A percentile compares a stretch with the other conserved stretches of the same genome.
Evolutionary conservation across 768 basidiomycete genomes (phyloP).

Genomic region (Suillus decipiens): DNA sequence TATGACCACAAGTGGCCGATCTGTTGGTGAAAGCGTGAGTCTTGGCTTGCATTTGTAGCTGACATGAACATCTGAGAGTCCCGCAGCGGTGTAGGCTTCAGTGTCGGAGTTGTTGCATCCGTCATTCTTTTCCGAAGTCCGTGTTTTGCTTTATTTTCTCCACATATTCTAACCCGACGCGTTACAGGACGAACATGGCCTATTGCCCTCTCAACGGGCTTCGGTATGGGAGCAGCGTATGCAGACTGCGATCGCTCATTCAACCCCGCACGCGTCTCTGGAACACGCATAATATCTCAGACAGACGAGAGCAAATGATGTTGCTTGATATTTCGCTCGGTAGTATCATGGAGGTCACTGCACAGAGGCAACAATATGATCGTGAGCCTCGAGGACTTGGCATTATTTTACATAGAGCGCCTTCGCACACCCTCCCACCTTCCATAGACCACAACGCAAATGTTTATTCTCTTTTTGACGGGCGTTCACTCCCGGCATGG

Average conservation of each 20-base stretch:
- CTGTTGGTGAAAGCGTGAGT: slow-evolving; percentile 84
- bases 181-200: slow-evolving; percentile 87
- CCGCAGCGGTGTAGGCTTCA: slow-evolving; percentile 81
- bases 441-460: slow-evolving; percentile 8
- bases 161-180: not conserved
- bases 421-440: slow-evolving; percentile 3
- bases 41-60: not conserved
- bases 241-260: slow-evolving; percentile 93
- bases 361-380: slow-evolving; percentile 22
- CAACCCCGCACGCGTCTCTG: slow-evolving; percentile 87
- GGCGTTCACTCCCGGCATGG: slow-evolving; percentile 2
- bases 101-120: slow-evolving; percentile 84
- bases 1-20: slow-evolving; percentile 59
- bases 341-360: slow-evolving; percentile 1
- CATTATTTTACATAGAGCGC: slow-evolving; percentile 18
- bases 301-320: slow-evolving; percentile 26
- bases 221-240: slow-evolving; percentile 85
- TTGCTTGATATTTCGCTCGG: not conserved
- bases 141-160: slow-evolving; percentile 34
- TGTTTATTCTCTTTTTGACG: not conserved
- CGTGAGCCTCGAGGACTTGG: slow-evolving; percentile 23
- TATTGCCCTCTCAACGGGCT: slow-evolving; percentile 81
- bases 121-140: slow-evolving; percentile 90
- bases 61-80: slow-evolving; percentile 15
- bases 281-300: slow-evolving; percentile 68